Evolutionary conservation across 768 basidiomycete genomes (phyloP).

Genomic region (Podaxis mareebaensis): DNA sequence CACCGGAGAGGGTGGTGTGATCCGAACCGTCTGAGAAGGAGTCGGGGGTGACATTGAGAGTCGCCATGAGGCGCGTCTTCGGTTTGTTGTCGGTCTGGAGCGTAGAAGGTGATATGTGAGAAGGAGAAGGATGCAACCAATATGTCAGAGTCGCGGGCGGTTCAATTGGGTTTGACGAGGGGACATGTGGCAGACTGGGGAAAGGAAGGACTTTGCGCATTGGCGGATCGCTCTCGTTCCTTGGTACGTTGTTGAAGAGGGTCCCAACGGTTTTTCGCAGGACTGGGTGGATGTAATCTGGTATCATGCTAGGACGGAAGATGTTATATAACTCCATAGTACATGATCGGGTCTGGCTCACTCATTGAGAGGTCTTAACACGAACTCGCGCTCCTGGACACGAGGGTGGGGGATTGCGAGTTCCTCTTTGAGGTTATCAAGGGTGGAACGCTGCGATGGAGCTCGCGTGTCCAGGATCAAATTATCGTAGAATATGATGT

Average conservation of each 20-base stretch:
- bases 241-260: conserved; percentile 44
- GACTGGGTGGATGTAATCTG: conserved; percentile 67
- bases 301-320: conserved; percentile 65
- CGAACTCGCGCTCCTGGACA: conserved; percentile 86
- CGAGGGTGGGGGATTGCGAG: conserved; percentile 85
- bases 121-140: conserved; percentile 44
- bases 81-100: conserved; percentile 14
- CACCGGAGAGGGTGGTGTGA: conserved; percentile 52
- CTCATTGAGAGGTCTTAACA: conserved; percentile 87
- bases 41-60: conserved; percentile 91
- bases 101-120: neutral
- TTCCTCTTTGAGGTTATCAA: conserved; percentile 63
- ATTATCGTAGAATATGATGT: conserved; percentile 77
- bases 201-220: conserved; percentile 81
- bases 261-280: conserved; percentile 45
- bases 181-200: conserved; percentile 50
- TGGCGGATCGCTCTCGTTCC: conserved; percentile 34
- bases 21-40: conserved; percentile 90
- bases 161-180: conserved; percentile 29
- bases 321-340: neutral
- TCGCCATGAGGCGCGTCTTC: conserved; percentile 83
- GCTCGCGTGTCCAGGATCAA: conserved; percentile 57
- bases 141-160: conserved; percentile 47
- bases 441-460: conserved; percentile 33
- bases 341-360: conserved; percentile 39